Evolutionary conservation across 371 early-diverging fungal species (phyloP).

Genomic region (Rozella allomycis): DNA sequence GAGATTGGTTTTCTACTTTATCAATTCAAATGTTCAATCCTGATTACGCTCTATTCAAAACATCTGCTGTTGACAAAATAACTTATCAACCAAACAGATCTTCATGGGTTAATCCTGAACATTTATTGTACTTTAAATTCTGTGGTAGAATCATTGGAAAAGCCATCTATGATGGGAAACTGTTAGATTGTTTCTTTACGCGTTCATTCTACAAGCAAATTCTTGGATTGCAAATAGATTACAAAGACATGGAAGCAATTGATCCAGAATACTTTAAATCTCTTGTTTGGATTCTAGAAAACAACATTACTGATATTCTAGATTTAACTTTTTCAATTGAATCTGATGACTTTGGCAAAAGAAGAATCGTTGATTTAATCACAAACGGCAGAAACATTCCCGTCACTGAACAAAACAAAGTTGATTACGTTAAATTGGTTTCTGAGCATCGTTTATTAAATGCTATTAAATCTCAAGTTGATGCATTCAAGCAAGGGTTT

Average conservation of each 20-base stretch:
- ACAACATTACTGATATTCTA: slow-evolving; percentile 83
- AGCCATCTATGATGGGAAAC: slow-evolving; percentile 85
- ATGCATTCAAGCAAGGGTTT: slow-evolving; percentile 82
- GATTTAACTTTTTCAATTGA: slow-evolving; percentile 87
- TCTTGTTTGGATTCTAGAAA: slow-evolving; percentile 90
- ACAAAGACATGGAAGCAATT: slow-evolving; percentile 87
- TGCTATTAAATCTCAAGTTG: slow-evolving; percentile 81
- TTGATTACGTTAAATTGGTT: slow-evolving; percentile 79
- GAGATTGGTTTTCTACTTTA: slow-evolving; percentile 95
- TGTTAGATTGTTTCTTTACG: slow-evolving; percentile 89
- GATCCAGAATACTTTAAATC: slow-evolving; percentile 94
- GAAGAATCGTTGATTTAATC: slow-evolving; percentile 62
- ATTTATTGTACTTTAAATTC: slow-evolving; percentile 90
- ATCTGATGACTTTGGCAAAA: slow-evolving; percentile 78
- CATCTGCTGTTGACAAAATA: slow-evolving; percentile 79
- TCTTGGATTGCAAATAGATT: slow-evolving; percentile 67
- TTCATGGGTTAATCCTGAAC: slow-evolving; percentile 85
- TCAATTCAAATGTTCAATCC: slow-evolving; percentile 96
- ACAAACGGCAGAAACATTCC: slow-evolving; percentile 68
- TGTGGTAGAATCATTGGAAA: slow-evolving; percentile 96
- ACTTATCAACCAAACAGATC: slow-evolving; percentile 92
- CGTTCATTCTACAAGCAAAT: slow-evolving; percentile 96
- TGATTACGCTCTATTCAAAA: slow-evolving; percentile 88
- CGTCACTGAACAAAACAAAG: slow-evolving; percentile 91
- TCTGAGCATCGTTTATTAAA: slow-evolving; percentile 64